Base-by-base conservation (phyloP, 345 rosid genomes). In the Citrus australasica region DNA sequence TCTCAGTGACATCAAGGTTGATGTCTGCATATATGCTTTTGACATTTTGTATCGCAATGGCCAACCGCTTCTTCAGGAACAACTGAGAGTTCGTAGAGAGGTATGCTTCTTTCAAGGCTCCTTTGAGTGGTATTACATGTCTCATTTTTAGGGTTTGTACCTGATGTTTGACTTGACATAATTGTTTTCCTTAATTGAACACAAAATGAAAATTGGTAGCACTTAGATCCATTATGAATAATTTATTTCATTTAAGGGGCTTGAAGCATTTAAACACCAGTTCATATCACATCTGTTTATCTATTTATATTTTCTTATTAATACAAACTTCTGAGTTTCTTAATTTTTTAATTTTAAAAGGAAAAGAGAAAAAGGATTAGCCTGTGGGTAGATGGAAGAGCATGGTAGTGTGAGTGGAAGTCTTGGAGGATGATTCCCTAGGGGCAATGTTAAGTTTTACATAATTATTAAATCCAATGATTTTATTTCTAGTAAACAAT, bases 11-110 rank as follows among this genome's bases (percentile, higher is more conserved):
- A 94, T 96, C 86, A 96, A 94, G 86, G 90, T 96, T 85, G 88
- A 91, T 69, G 97, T 96, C 61, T 94, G 99, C 89, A 85, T 94
- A 82, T 96, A 84, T 84, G 98, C 98, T 61, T 96, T 94, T 84
- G 99, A 96, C 83, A 81, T 96, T 70, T 84, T 96, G 78, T 92
- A 90, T 86, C 87, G 89, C 33, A 90, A 96, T 85, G 95, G 92
- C 64, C 84, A 91, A 76, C 87, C 90, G 69, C 93, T 96, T 80
- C 84, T 94, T 78, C 97, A 90, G 78, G 92, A 96, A 78, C 84
- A 91, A 74, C 89, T 96, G 51, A 82, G 83, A 66, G 86, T 88
- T 79, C 94, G 95, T 67, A 90, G 96, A 85, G 91, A 91, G 98
- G 99, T 94, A 88, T 37, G 71, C 16, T 63, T 70, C 74, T 75